These are phyloP conservation scores for Mycena rebaudengoi DNA, from an alignment of 768 basidiomycete genomes.

Conservation along the genomic window DNA sequence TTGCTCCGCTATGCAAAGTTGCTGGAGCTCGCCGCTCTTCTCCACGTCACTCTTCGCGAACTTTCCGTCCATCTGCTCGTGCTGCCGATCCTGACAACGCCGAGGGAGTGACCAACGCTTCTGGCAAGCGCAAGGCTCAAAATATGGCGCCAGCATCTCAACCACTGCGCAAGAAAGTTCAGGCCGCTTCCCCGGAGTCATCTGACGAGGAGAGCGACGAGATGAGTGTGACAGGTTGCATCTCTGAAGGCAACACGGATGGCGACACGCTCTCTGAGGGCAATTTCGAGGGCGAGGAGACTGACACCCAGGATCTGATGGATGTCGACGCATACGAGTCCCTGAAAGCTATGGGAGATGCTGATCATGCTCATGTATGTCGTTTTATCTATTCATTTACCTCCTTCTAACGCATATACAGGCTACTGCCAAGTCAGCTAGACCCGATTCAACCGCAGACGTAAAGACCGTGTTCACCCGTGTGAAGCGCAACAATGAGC, in stretches of 20 bases:
- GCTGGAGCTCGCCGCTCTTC: neutral
- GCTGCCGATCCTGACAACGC: neutral
- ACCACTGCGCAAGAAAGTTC: neutral
- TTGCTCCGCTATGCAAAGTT: neutral
- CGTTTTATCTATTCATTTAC: neutral
- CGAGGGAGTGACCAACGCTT: neutral
- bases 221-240: no score
- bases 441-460: neutral
- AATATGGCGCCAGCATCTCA: neutral
- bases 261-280: neutral
- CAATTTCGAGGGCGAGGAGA: neutral
- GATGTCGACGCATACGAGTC: neutral
- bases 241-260: no score
- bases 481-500: neutral
- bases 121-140: neutral
- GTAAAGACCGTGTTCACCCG: neutral
- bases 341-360: conserved; percentile 4
- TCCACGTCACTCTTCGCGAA: neutral
- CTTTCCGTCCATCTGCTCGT: neutral
- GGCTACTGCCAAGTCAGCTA: neutral
- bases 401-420: no score
- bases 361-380: neutral
- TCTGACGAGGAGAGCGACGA: neutral
- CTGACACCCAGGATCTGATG: neutral
- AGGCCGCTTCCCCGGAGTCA: neutral